Evolutionary conservation across 2,329 filamentous ascomycete genomes (phyloP).

Genomic region (Graphilbum fragrans): DNA sequence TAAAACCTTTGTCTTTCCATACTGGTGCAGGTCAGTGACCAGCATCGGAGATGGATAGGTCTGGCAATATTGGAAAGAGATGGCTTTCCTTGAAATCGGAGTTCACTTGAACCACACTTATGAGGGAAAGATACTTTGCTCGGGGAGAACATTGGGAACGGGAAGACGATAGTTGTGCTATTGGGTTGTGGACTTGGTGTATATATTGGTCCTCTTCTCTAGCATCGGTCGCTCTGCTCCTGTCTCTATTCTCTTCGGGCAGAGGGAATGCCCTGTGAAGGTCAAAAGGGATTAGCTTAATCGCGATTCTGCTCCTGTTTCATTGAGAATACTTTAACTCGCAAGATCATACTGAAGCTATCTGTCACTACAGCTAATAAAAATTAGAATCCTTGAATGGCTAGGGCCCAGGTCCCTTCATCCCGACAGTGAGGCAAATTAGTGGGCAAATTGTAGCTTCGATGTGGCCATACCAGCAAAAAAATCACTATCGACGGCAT

Average conservation of each 20-base stretch:
- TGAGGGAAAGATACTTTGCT: constrained; percentile 97
- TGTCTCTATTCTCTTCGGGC: constrained; percentile 13
- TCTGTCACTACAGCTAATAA: neutral
- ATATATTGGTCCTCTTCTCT: constrained; percentile 6
- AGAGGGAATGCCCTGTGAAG: constrained; percentile 98
- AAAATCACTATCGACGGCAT: no score
- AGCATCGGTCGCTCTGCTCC: neutral
- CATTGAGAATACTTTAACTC: neutral
- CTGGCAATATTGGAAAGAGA: neutral
- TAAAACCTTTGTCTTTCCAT: constrained; percentile 4
- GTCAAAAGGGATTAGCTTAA: constrained; percentile 77
- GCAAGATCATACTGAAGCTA: neutral
- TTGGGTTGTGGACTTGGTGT: constrained; percentile 6
- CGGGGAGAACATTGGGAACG: constrained; percentile 18
- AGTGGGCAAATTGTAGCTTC: no score
- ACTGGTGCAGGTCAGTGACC: constrained; percentile 1
- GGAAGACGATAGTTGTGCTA: neutral
- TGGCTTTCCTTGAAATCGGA: constrained; percentile 6
- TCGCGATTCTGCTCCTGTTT: constrained; percentile 55
- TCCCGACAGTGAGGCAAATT: no score
- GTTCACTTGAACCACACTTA: constrained; percentile 65
- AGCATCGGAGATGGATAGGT: no score
- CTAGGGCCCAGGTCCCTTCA: no score
- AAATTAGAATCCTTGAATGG: no score
- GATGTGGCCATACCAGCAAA: no score